These are phyloP conservation scores for Madurella mycetomatis DNA, from an alignment of 2,329 filamentous ascomycete genomes.

Conservation along the genomic window DNA sequence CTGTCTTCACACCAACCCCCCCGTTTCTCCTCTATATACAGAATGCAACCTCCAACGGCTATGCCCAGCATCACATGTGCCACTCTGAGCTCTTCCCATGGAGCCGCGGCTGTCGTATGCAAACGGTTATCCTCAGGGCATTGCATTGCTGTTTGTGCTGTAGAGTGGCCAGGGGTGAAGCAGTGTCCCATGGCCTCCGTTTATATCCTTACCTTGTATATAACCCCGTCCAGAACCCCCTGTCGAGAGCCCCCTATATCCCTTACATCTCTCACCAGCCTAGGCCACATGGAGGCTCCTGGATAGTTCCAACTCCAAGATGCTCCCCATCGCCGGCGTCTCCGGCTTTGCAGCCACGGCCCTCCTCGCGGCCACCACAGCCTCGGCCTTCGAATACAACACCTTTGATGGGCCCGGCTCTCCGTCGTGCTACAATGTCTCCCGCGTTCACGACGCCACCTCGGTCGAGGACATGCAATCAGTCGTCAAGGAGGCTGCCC, in stretches of 20 bases:
- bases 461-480: constrained; percentile 39
- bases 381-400: constrained; percentile 35
- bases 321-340: not conserved
- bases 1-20: not conserved
- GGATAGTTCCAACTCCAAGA: not conserved
- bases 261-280: no score
- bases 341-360: not conserved
- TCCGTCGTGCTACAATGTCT: constrained; percentile 44
- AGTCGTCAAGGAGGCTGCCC: constrained; percentile 39
- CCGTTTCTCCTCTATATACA: not conserved
- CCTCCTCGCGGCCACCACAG: not conserved
- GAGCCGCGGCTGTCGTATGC: constrained; percentile 1
- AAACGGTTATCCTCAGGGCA: not conserved
- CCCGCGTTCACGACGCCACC: constrained; percentile 40
- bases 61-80: constrained; percentile 6
- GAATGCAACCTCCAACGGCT: not conserved
- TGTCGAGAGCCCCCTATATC: no score
- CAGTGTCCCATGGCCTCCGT: no score
- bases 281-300: no score
- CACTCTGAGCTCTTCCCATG: not conserved
- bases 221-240: no score
- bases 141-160: not conserved
- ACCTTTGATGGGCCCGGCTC: constrained; percentile 48
- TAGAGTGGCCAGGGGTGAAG: no score
- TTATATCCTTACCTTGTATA: no score